A percentile compares a stretch with the other conserved stretches of the same genome.
These are phyloP conservation scores for Manihot esculenta DNA, from an alignment of 441 rosid species.

Conservation along the genomic window DNA sequence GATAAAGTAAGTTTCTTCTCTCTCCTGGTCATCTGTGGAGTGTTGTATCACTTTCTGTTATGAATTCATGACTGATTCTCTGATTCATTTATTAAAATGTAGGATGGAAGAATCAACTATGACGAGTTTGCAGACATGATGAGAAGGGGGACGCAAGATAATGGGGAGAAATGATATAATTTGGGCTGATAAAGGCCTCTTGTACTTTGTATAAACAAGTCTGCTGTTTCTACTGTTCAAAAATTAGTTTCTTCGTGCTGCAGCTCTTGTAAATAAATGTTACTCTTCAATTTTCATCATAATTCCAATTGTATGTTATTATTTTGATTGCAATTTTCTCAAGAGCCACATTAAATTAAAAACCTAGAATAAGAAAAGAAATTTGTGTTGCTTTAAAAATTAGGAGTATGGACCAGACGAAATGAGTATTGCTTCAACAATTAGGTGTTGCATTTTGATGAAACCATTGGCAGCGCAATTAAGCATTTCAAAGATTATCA, in stretches of 20 bases:
- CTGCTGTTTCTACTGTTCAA: background rate
- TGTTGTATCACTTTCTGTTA: too few relatives aligned
- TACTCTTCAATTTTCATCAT: background rate
- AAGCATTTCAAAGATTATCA: too few relatives aligned
- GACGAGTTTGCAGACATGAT: conserved; percentile 77
- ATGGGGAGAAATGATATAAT: background rate
- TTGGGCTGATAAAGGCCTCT: too few relatives aligned
- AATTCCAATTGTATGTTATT: too few relatives aligned
- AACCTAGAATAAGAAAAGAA: too few relatives aligned
- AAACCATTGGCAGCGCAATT: too few relatives aligned
- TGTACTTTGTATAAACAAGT: background rate
- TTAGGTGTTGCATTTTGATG: too few relatives aligned
- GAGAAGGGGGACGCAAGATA: conserved; percentile 52
- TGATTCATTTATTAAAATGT: background rate
- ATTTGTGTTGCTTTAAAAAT: too few relatives aligned
- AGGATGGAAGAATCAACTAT: conserved; percentile 80
- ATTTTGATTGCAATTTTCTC: too few relatives aligned
- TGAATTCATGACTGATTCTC: background rate
- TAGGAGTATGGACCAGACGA: too few relatives aligned
- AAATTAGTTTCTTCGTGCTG: background rate
- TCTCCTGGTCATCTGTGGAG: background rate
- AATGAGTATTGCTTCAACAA: too few relatives aligned
- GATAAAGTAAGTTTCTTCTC: conserved; percentile 39
- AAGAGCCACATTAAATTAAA: too few relatives aligned
- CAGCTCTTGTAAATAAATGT: background rate